Evolutionary conservation across 192 early-diverging fungal genomes (phyloP), one percentile per base, ranked within the genome.

Genomic region (Thamnidium elegans): DNA sequence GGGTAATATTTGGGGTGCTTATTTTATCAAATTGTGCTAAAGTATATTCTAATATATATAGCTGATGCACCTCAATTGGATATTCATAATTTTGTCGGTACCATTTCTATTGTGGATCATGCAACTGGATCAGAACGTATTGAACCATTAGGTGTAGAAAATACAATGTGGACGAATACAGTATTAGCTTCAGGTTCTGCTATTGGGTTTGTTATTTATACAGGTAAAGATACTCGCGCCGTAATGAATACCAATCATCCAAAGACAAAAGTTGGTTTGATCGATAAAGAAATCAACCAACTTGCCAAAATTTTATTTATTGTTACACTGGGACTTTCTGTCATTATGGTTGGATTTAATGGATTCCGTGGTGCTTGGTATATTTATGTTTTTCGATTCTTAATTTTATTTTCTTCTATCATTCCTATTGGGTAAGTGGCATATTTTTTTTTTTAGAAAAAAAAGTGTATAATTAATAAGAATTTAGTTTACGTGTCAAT

Each of bases 231-330:
- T 67, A 98, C 96, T 13, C 86, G 94, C 4, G 94, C 96, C 11
- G 93, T 95, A 10, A 94, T 96, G 92, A 98, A 98, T 68, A 98
- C 96, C 4, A 94, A 85, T 51, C 89, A 92, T 50, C 91, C 94
- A 9, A 84, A 87, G 64, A 94, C 92, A n/a, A 98, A 98, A 76
- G 86, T 94, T 21, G 96, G 96, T 0, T 81, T 91, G 19, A 81
- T 98, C 34, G 96, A 98, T 76, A 62, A 77, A 6, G 94, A 98
- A 66, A 89, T 98, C 65, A 98, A 98, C 80, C 79, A 86, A 17
- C 81, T 98, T 42, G 90, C 93, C 19, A 98, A 98, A 86, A 94
- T 97, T 60, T 78, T 98, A 39, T 95, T 92, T 63, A 55, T 88
- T 0, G 92, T 96, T 15, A 96, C 96, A 17, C 66, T 95, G 23